These are phyloP conservation scores for Trichoderma sp. DNA, from an alignment of 2,329 filamentous ascomycete species.

Conservation along the genomic window DNA sequence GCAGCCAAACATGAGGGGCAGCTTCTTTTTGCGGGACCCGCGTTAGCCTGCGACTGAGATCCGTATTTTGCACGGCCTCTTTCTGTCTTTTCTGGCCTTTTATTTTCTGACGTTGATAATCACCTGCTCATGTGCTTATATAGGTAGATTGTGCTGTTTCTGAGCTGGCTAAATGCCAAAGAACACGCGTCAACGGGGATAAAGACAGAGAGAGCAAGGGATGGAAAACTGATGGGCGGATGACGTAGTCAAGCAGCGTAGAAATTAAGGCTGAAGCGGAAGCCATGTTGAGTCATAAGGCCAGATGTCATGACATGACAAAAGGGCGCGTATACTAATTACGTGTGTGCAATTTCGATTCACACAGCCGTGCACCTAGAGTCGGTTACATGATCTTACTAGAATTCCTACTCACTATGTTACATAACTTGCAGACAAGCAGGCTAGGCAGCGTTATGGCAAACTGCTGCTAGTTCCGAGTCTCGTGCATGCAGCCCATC, in stretches of 20 bases:
- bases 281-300: background rate
- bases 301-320: background rate
- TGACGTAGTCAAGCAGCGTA: background rate
- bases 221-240: background rate
- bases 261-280: background rate
- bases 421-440: background rate
- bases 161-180: background rate
- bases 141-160: background rate
- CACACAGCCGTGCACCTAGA: background rate
- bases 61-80: background rate
- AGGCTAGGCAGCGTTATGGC: background rate
- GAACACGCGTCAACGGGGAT: background rate
- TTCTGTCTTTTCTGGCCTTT: background rate
- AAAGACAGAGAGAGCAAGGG: background rate
- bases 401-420: background rate
- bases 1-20: constrained; percentile 1
- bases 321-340: background rate
- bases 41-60: constrained; percentile 3
- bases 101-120: background rate
- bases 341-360: background rate
- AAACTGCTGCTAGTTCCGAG: no score
- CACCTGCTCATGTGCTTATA: background rate
- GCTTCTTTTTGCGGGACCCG: background rate
- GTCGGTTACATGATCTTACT: background rate
- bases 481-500: background rate